phyloP scores from a whole-genome alignment of 192 early-diverging fungal species.

The Dissophora ornata region DNA sequence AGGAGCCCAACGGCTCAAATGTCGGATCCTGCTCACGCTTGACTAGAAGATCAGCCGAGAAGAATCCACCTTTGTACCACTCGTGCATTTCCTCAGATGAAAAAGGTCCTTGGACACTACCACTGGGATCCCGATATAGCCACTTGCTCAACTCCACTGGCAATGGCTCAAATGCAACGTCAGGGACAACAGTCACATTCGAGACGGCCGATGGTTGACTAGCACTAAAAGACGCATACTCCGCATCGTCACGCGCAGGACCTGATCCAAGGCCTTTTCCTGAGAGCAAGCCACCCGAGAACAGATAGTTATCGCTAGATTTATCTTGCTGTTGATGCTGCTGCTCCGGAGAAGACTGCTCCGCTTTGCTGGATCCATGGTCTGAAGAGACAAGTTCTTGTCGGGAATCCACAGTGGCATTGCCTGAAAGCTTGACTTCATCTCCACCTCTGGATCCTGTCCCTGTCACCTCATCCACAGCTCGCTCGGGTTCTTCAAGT shows the following conservation, averaged over 20 bases:
- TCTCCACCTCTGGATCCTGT: not conserved
- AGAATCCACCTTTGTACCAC: slow-evolving; percentile 92
- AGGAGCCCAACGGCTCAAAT: slow-evolving; percentile 82
- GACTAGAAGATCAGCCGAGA: slow-evolving; percentile 82
- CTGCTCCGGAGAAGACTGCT: slow-evolving; percentile 8
- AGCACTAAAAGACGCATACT: slow-evolving; percentile 19
- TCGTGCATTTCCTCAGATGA: slow-evolving; percentile 92
- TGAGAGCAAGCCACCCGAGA: slow-evolving; percentile 9
- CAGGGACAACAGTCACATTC: not conserved
- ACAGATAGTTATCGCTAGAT: slow-evolving; percentile 1
- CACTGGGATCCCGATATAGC: slow-evolving; percentile 89
- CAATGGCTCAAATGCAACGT: slow-evolving; percentile 12
- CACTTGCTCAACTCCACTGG: slow-evolving; percentile 64
- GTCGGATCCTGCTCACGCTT: slow-evolving; percentile 79
- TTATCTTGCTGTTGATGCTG: slow-evolving; percentile 13
- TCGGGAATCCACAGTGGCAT: not conserved
- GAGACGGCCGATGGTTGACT: not conserved
- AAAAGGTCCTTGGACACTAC: slow-evolving; percentile 90
- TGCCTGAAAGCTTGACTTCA: not conserved
- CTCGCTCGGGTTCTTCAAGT: slow-evolving; percentile 20
- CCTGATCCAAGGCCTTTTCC: slow-evolving; percentile 1
- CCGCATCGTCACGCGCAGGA: slow-evolving; percentile 20
- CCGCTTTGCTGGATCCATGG: slow-evolving; percentile 16
- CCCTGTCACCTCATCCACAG: not conserved
- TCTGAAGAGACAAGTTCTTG: slow-evolving; percentile 15